phyloP scores from a whole-genome alignment of 352 stramenopile genomes.

The Pythium apleroticum region DNA sequence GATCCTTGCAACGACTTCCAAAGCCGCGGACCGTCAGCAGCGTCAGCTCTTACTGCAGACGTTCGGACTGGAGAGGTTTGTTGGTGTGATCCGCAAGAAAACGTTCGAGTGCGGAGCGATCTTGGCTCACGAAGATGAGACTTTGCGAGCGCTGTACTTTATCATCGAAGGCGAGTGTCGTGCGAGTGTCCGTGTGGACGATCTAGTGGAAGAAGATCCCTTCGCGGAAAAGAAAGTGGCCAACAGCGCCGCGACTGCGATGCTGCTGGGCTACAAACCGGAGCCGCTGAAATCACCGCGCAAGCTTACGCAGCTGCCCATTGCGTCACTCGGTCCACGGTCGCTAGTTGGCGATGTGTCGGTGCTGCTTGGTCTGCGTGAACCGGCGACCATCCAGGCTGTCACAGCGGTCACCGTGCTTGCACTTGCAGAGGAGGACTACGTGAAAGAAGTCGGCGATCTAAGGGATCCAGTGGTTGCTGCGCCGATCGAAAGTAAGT shows the following conservation, averaged over 20 bases:
- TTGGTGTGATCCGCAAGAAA: conserved; percentile 29
- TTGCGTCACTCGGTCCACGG: conserved; percentile 24
- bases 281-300: background rate
- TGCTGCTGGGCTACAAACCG: conserved; percentile 5
- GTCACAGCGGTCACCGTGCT: conserved; percentile 26
- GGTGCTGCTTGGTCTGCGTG: conserved; percentile 20
- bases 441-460: conserved; percentile 38
- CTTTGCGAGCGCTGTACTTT: conserved; percentile 19
- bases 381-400: conserved; percentile 28
- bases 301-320: conserved; percentile 14
- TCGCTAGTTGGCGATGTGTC: conserved; percentile 24
- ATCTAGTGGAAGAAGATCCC: conserved; percentile 14
- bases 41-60: conserved; percentile 17
- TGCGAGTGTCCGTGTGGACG: conserved; percentile 24
- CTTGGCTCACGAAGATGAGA: conserved; percentile 20
- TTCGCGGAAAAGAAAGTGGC: conserved; percentile 21
- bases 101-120: conserved; percentile 27
- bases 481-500: conserved; percentile 31
- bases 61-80: conserved; percentile 27
- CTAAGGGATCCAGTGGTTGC: conserved; percentile 33
- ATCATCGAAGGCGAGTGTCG: conserved; percentile 31
- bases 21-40: conserved; percentile 24
- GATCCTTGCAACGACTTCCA: conserved; percentile 23
- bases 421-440: conserved; percentile 24
- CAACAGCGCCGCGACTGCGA: conserved; percentile 3